These are phyloP conservation scores for Vinca minor DNA, from an alignment of 257 asterid species.

Conservation along the genomic window DNA sequence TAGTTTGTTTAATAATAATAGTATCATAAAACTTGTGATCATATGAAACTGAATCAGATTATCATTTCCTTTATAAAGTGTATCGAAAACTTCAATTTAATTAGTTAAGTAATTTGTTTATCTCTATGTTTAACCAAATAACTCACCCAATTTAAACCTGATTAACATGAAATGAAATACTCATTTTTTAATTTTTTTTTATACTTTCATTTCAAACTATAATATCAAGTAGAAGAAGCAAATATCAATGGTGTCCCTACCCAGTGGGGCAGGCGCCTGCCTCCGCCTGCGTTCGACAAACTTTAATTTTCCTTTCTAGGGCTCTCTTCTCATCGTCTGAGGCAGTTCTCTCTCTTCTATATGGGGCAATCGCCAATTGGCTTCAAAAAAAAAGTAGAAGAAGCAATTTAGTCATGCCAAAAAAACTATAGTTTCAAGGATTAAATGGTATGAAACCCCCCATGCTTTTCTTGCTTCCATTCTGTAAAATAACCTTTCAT, in stretches of 20 bases:
- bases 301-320: too few relatives aligned
- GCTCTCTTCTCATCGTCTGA: too few relatives aligned
- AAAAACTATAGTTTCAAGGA: too few relatives aligned
- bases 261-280: too few relatives aligned
- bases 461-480: slow-evolving; percentile 68
- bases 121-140: slow-evolving; percentile 60
- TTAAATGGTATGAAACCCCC: slow-evolving; percentile 12
- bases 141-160: slow-evolving; percentile 68
- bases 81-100: slow-evolving; percentile 17
- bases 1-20: slow-evolving; percentile 15
- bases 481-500: slow-evolving; percentile 23
- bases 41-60: slow-evolving; percentile 13
- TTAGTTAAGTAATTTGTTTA: too few relatives aligned
- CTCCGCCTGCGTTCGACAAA: too few relatives aligned
- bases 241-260: too few relatives aligned
- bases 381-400: slow-evolving; percentile 26
- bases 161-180: slow-evolving; percentile 8
- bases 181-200: slow-evolving; percentile 9
- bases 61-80: slow-evolving; percentile 20
- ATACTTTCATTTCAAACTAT: slow-evolving; percentile 15
- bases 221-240: slow-evolving; percentile 35
- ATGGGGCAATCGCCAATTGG: too few relatives aligned
- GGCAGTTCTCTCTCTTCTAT: too few relatives aligned
- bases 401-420: slow-evolving; percentile 60
- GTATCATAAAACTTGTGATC: slow-evolving; percentile 27